Base-by-base conservation (phyloP, 441 rosid species). In the Pelargonium fulgidum region DNA sequence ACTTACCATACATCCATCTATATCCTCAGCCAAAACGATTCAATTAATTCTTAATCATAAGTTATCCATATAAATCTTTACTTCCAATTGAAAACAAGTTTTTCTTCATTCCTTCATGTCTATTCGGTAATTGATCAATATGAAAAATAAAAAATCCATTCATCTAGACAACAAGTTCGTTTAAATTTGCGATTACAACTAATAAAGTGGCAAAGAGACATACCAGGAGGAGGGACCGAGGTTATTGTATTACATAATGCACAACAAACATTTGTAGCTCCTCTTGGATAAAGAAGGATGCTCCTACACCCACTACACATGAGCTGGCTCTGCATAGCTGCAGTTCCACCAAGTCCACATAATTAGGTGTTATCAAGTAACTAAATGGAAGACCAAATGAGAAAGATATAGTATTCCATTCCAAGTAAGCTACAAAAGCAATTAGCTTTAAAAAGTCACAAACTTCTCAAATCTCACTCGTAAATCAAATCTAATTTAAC, bases 291-390 rank as follows among this genome's bases (percentile, higher is more conserved):
- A 68, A 92, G 80, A 79, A 94, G 91, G 70, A 79, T 72, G 80
- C 79, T 94, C 80, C 96, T 83, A 77, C 98, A 94, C 48, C 98
- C 97, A 72, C 64, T 83, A 71, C 99, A 94, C 65, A 89, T 82
- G 22, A 92, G 74, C 82, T 90, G 99, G 80, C 93, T 87, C 91
- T 94, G 98, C 99, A 94, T 94, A 62, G 75, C 99, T 92, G 81
- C 71, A 77, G 66, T 61, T 26, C 13, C 22, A 59, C 62, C 68
- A 76, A 68, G 63, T 47, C 45, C 44, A 62, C 19, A 44, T 29
- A 70, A 76, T 52, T 48, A 24, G 8, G 16, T 39, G 44, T 68
- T 39, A 2, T 10, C 20, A 65, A 64, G 36, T 63, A 41, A 36
- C 29, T 24, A 7, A 54, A n/a, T 66, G 24, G 10, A 59, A 64